Conservation (phyloP, 2,329 filamentous ascomycete species). For the Aspergillus phoenicis region DNA sequence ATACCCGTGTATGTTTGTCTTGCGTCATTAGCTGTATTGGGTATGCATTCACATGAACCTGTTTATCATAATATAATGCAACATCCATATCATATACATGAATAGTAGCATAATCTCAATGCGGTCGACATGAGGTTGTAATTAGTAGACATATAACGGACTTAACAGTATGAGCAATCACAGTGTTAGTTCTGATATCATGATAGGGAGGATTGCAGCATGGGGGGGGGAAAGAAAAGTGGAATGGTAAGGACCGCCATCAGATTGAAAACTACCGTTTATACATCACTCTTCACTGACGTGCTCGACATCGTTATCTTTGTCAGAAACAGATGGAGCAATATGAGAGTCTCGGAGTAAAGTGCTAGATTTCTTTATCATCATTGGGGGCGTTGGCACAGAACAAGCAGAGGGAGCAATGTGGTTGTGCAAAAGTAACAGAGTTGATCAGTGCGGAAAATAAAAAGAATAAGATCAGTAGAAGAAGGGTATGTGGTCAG, state of each 20-base stretch:
- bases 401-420: neutral
- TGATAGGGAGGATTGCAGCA: no score
- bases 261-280: conserved; percentile 51
- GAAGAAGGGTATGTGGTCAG: neutral
- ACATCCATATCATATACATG: no score
- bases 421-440: neutral
- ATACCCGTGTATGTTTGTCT: no score
- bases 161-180: no score
- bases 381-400: conserved; percentile 26
- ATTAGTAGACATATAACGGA: no score
- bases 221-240: no score
- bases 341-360: conserved; percentile 32
- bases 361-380: conserved; percentile 30
- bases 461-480: neutral
- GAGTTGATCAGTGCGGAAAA: neutral
- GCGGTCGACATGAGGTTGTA: no score
- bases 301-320: conserved; percentile 39
- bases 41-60: no score
- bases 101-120: no score
- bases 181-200: no score
- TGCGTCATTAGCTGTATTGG: no score
- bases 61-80: no score
- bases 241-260: conserved; percentile 15
- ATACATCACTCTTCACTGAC: conserved; percentile 41
- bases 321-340: conserved; percentile 34